Percentiles rank a stretch among this genome's conserved stretches.
Conservation (phyloP, 2,329 filamentous ascomycete genomes). For the Sclerotinia trifoliorum region DNA sequence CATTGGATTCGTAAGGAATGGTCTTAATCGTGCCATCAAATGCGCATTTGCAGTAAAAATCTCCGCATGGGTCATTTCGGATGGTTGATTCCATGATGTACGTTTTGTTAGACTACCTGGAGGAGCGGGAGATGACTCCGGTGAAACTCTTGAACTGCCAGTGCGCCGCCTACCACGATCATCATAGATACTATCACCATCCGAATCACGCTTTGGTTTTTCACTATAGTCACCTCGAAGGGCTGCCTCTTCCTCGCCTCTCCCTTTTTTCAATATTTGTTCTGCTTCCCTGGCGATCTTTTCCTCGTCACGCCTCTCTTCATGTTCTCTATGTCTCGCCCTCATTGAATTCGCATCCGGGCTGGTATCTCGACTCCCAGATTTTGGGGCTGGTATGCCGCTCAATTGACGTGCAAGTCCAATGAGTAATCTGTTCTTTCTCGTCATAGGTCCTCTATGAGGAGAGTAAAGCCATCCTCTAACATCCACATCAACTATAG, state of each 20-base stretch:
- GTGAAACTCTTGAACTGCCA: conserved; percentile 28
- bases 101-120: conserved; percentile 46
- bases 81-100: conserved; percentile 41
- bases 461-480: conserved; percentile 93
- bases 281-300: conserved; percentile 73
- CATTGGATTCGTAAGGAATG: conserved; percentile 84
- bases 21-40: conserved; percentile 80
- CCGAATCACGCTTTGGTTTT: conserved; percentile 49
- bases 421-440: conserved; percentile 83
- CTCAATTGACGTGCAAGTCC: conserved; percentile 84
- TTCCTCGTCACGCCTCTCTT: conserved; percentile 57
- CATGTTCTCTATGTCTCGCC: conserved; percentile 45
- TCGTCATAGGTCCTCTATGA: conserved; percentile 77
- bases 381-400: conserved; percentile 63
- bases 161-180: conserved; percentile 27
- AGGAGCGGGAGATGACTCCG: conserved; percentile 38
- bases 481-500: conserved; percentile 90
- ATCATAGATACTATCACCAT: conserved; percentile 38
- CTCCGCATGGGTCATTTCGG: conserved; percentile 73
- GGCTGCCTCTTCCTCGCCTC: conserved; percentile 68
- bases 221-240: conserved; percentile 74
- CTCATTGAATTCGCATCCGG: conserved; percentile 35
- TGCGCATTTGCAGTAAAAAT: conserved; percentile 78
- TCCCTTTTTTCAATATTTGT: conserved; percentile 70
- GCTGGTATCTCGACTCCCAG: conserved; percentile 35